Base-by-base conservation (phyloP, 192 early-diverging fungal genomes). In the Backusella sp. region DNA sequence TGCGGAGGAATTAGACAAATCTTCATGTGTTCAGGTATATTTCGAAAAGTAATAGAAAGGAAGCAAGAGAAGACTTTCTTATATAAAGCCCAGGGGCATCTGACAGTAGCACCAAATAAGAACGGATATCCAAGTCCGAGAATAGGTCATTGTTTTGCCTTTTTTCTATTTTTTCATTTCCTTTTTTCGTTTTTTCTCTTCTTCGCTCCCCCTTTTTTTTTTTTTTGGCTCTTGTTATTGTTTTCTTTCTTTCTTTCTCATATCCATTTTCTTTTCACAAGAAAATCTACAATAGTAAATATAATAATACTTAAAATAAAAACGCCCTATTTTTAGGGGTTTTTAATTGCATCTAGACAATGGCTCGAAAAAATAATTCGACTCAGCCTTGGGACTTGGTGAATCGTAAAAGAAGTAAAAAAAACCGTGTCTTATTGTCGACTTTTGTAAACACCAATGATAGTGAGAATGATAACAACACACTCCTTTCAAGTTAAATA, bases 61-160 rank as follows among this genome's bases (percentile, higher is more conserved):
- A 53, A 39, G 1, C 34, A 37, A 37, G 28, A 62, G 21, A 15
- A 37, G 6, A 26, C 2, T 66, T 28, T 39, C 32, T 56, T 53
- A 39, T 23, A 26, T 41, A 37, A 68, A 41, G 68, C 41, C 36
- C 68, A 69, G 68, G 68, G 68, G 68, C 67, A 66, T 66, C n/a
- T 68, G 35, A 36, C 9, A 68, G 67, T 68, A 37, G 39, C 36
- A 69, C 68, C 12, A 39, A 67, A 69, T 69, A 41, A n/a, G 12
- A 34, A 19, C 35, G n/a, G 34, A 39, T 41, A 39, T 37, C 34
- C 34, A 69, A 69, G 68, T 69, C 70, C 70, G 70, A 28, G 41
- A 71, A 46, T 71, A 46, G 42, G 26, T 41, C 28, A 73, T 73
- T 73, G 34, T 73, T 42, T 75, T 75, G 34, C 30, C 39, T 75